Conservation (phyloP, 31 red algal species). For the Asparagopsis taxiformis region DNA sequence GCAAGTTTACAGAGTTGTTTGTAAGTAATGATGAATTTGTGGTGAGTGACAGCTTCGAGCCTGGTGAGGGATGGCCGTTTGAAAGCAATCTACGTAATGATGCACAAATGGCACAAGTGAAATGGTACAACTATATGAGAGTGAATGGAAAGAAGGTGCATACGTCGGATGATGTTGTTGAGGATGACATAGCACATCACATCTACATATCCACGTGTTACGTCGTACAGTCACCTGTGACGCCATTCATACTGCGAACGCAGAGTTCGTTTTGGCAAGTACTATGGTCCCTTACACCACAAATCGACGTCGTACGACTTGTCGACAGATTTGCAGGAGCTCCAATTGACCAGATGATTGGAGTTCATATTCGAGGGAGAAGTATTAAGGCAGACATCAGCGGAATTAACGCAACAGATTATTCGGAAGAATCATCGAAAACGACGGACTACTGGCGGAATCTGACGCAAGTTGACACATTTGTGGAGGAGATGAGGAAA, state of each 20-base stretch:
- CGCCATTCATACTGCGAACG: slow-evolving; percentile 56
- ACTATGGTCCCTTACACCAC: slow-evolving; percentile 38
- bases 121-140: slow-evolving; percentile 69
- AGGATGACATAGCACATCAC: slow-evolving; percentile 35
- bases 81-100: slow-evolving; percentile 9
- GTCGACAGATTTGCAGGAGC: slow-evolving; percentile 29
- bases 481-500: slow-evolving; percentile 45
- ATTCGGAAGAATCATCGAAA: slow-evolving; percentile 42
- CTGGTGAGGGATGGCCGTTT: slow-evolving; percentile 55
- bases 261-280: slow-evolving; percentile 65
- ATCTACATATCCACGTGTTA: slow-evolving; percentile 65
- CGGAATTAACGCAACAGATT: slow-evolving; percentile 52
- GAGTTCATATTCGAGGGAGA: slow-evolving; percentile 64
- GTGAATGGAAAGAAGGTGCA: slow-evolving; percentile 30
- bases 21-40: slow-evolving; percentile 49
- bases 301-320: slow-evolving; percentile 30
- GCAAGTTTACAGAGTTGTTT: slow-evolving; percentile 67
- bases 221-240: slow-evolving; percentile 59
- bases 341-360: slow-evolving; percentile 50
- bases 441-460: slow-evolving; percentile 65
- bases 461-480: slow-evolving; percentile 50
- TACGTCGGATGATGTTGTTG: slow-evolving; percentile 34
- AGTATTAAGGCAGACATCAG: slow-evolving; percentile 57
- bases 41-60: slow-evolving; percentile 19
- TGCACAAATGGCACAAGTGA: slow-evolving; percentile 29